Conservation (phyloP, 352 stramenopile genomes). For the Globisporangium sylvaticum region DNA sequence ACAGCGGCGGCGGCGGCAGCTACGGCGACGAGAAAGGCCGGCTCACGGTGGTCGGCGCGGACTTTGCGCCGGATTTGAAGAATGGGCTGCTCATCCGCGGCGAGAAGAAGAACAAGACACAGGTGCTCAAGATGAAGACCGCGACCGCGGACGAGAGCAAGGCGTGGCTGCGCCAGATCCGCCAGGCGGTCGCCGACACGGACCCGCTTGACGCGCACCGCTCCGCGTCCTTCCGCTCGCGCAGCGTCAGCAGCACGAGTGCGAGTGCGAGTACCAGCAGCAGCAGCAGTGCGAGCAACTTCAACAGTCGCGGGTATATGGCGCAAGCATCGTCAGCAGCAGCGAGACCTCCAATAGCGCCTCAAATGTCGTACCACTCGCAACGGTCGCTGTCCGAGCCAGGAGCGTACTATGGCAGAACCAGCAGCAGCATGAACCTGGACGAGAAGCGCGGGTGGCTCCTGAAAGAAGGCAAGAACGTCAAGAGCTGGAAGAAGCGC, state of each 20-base stretch:
- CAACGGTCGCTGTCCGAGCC: slow-evolving; percentile 5
- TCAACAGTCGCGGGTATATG: neutral
- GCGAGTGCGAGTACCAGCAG: neutral
- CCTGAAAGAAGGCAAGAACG: slow-evolving; percentile 25
- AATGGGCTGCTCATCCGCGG: slow-evolving; percentile 62
- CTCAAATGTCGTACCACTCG: neutral
- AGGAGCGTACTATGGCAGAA: neutral
- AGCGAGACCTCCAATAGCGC: neutral
- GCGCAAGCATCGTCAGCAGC: neutral
- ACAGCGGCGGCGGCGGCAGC: slow-evolving; percentile 32
- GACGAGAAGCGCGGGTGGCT: slow-evolving; percentile 36
- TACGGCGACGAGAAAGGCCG: slow-evolving; percentile 63
- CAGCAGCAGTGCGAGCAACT: slow-evolving; percentile 5
- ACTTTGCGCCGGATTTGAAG: slow-evolving; percentile 38
- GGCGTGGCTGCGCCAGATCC: slow-evolving; percentile 44
- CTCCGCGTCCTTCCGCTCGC: slow-evolving; percentile 12
- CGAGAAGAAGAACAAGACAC: slow-evolving; percentile 36
- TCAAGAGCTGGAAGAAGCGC: slow-evolving; percentile 54
- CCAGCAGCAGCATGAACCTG: neutral
- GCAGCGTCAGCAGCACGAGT: slow-evolving; percentile 9
- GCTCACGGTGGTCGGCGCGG: slow-evolving; percentile 46
- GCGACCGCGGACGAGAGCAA: slow-evolving; percentile 45
- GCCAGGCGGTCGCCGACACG: slow-evolving; percentile 26
- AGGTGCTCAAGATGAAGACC: slow-evolving; percentile 67
- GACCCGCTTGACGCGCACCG: neutral